Percentiles rank a stretch among this genome's conserved stretches.
phyloP scores from a whole-genome alignment of 1,284 basidiomycete species.

The Pyrrhoderma noxium region DNA sequence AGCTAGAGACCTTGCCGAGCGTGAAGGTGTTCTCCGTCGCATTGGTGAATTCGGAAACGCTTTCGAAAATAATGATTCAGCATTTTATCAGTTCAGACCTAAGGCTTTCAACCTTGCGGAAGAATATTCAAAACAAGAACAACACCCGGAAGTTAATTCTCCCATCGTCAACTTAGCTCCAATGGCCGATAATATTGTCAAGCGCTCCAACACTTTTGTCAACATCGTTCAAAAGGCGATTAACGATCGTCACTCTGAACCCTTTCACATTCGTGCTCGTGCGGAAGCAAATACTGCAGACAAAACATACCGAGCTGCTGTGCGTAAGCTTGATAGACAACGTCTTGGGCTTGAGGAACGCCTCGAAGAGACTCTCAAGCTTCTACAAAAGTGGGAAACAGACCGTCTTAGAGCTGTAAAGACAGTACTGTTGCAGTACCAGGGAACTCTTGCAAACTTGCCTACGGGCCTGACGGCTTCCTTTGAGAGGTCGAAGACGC shows the following conservation, averaged over 20 bases:
- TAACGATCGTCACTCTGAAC: slow-evolving; percentile 44
- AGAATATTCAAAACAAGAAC: slow-evolving; percentile 28
- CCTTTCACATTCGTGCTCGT: slow-evolving; percentile 60
- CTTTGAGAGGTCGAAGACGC: slow-evolving; percentile 61
- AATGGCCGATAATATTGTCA: slow-evolving; percentile 51
- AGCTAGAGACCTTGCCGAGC: slow-evolving; percentile 69
- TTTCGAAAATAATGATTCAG: slow-evolving; percentile 68
- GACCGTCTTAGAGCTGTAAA: slow-evolving; percentile 79
- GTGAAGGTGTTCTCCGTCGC: slow-evolving; percentile 65
- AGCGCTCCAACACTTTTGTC: slow-evolving; percentile 60
- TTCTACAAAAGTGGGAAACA: slow-evolving; percentile 77
- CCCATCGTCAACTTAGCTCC: slow-evolving; percentile 36
- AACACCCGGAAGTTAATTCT: slow-evolving; percentile 24
- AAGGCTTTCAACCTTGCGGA: slow-evolving; percentile 68
- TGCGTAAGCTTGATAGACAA: slow-evolving; percentile 73
- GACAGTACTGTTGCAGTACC: slow-evolving; percentile 79
- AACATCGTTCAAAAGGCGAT: slow-evolving; percentile 68
- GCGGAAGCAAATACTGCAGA: slow-evolving; percentile 76
- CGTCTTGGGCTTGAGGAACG: slow-evolving; percentile 77
- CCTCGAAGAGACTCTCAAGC: slow-evolving; percentile 74
- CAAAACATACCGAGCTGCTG: slow-evolving; percentile 63
- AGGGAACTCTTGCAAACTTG: slow-evolving; percentile 65
- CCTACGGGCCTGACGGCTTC: slow-evolving; percentile 59
- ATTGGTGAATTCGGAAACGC: slow-evolving; percentile 76
- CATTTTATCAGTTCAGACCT: slow-evolving; percentile 72